A percentile compares a stretch with the other conserved stretches of the same genome.
These are phyloP conservation scores for Cadophora sp. DNA, from an alignment of 2,329 filamentous ascomycete genomes.

Conservation along the genomic window DNA sequence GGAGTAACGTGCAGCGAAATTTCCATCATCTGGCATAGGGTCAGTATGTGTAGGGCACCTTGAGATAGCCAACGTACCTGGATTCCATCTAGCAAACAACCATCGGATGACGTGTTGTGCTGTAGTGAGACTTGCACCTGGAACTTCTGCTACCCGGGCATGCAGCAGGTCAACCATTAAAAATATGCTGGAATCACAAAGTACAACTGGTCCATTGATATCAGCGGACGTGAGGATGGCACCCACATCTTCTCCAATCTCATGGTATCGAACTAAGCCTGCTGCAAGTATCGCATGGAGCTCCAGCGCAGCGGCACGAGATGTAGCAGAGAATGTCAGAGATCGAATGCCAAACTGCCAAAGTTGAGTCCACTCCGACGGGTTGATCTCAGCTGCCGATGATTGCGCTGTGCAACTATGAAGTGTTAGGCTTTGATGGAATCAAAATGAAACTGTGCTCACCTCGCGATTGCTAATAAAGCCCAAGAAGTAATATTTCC, in stretches of 20 bases:
- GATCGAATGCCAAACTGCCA: slow-evolving; percentile 79
- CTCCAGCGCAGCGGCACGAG: slow-evolving; percentile 75
- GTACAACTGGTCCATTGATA: slow-evolving; percentile 76
- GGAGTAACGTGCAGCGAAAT: slow-evolving; percentile 70
- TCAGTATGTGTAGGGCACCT: slow-evolving; percentile 15
- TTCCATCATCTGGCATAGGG: slow-evolving; percentile 63
- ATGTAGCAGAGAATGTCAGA: slow-evolving; percentile 72
- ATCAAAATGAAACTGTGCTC: slow-evolving; percentile 42
- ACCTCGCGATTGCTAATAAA: slow-evolving; percentile 83
- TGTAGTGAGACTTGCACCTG: slow-evolving; percentile 70
- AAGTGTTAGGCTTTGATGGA: slow-evolving; percentile 19
- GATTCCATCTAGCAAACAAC: slow-evolving; percentile 83
- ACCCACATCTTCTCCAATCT: slow-evolving; percentile 72
- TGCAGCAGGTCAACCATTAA: slow-evolving; percentile 76
- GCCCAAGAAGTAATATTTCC: slow-evolving; percentile 76
- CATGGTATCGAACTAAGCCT: slow-evolving; percentile 70
- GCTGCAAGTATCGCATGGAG: slow-evolving; percentile 71
- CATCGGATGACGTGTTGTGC: slow-evolving; percentile 79
- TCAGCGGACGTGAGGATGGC: slow-evolving; percentile 79
- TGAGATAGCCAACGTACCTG: slow-evolving; percentile 61
- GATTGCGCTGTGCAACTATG: slow-evolving; percentile 55
- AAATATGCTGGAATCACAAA: slow-evolving; percentile 80
- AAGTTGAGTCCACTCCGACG: slow-evolving; percentile 69
- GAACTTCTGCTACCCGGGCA: slow-evolving; percentile 69
- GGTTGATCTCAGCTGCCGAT: slow-evolving; percentile 46